Percentiles rank a stretch among this genome's conserved stretches.
Evolutionary conservation across 164 flowering plant genomes (phyloP).

Genomic region (Protea cynaroides): DNA sequence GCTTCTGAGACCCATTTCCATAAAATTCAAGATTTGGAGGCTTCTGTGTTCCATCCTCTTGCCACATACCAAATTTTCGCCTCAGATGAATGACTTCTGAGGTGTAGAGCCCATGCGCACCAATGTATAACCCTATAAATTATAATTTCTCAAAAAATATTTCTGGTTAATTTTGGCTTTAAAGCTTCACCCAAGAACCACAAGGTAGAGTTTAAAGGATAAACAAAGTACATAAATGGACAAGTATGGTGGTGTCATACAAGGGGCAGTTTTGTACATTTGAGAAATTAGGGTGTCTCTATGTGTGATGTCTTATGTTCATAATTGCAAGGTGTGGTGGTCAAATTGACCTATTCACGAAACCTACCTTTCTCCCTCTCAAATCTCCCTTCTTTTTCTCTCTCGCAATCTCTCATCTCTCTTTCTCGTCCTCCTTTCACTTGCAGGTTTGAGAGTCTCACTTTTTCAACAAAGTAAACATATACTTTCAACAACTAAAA

Average conservation of each 20-base stretch:
- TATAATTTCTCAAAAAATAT: conserved; percentile 1
- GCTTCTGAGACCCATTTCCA: conserved; percentile 39
- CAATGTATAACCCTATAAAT: conserved; percentile 73
- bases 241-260: too few species aligned
- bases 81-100: conserved; percentile 86
- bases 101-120: conserved; percentile 73
- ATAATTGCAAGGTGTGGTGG: too few species aligned
- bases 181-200: not conserved
- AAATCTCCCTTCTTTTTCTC: too few species aligned
- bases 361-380: too few species aligned
- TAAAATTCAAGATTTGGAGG: conserved; percentile 65
- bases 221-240: not conserved
- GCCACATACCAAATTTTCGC: conserved; percentile 85
- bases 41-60: conserved; percentile 49
- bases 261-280: too few species aligned
- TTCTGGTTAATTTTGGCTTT: not conserved
- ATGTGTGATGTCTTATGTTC: too few species aligned
- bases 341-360: too few species aligned
- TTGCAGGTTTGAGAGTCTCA: too few species aligned
- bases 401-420: too few species aligned
- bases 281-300: too few species aligned
- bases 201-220: not conserved
- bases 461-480: too few species aligned
- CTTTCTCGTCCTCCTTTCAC: too few species aligned
- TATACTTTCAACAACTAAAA: not conserved